Evolutionary conservation across 2,329 filamentous ascomycete genomes (phyloP).

Genomic region (Trichoderma sp.): DNA sequence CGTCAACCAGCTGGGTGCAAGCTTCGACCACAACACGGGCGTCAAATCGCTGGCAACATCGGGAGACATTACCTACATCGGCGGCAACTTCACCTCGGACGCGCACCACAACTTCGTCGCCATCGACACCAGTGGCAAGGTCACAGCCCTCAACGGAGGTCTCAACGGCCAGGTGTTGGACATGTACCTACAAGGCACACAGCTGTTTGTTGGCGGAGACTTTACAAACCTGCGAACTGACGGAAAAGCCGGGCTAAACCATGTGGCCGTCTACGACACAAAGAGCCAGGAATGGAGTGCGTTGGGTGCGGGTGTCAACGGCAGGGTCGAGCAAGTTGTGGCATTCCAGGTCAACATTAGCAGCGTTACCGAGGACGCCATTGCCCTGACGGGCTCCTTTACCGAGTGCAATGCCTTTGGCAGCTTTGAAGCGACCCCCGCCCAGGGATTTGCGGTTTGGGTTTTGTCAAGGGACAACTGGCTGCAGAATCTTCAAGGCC

Average conservation of each 20-base stretch:
- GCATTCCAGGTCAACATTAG: slow-evolving; percentile 80
- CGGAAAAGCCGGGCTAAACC: slow-evolving; percentile 65
- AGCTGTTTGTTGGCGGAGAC: slow-evolving; percentile 79
- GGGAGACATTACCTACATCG: slow-evolving; percentile 70
- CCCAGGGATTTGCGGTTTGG: slow-evolving; percentile 85
- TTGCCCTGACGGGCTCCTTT: slow-evolving; percentile 83
- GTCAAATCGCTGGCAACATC: slow-evolving; percentile 69
- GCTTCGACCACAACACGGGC: slow-evolving; percentile 66
- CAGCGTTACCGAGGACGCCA: slow-evolving; percentile 66
- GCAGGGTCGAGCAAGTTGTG: slow-evolving; percentile 72
- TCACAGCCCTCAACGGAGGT: slow-evolving; percentile 67
- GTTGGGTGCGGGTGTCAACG: slow-evolving; percentile 84
- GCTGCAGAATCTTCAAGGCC: slow-evolving; percentile 75
- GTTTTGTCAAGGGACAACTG: slow-evolving; percentile 83
- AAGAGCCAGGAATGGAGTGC: slow-evolving; percentile 70
- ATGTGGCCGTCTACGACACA: slow-evolving; percentile 76
- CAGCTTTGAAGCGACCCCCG: slow-evolving; percentile 61
- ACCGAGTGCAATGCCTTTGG: slow-evolving; percentile 69
- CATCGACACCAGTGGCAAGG: slow-evolving; percentile 64
- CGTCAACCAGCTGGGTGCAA: slow-evolving; percentile 74
- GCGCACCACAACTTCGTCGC: slow-evolving; percentile 75
- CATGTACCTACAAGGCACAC: slow-evolving; percentile 67
- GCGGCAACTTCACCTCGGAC: slow-evolving; percentile 77
- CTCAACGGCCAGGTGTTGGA: slow-evolving; percentile 77
- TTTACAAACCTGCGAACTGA: slow-evolving; percentile 74